phyloP scores from a whole-genome alignment of 768 basidiomycete species.

The Chiua virens region DNA sequence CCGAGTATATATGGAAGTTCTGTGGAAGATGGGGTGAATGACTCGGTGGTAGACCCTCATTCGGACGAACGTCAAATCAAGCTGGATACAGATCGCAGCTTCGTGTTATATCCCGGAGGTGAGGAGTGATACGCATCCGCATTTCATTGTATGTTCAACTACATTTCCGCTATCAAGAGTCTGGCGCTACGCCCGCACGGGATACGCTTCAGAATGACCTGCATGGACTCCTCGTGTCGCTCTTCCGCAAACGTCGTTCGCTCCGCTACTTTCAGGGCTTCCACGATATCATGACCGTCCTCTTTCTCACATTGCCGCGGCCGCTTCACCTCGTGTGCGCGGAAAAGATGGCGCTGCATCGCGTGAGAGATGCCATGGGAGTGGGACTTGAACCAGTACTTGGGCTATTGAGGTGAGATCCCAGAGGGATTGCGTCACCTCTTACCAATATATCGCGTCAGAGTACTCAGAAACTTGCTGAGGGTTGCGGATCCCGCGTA shows the following conservation, averaged over 20 bases:
- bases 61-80: slow-evolving; percentile 83
- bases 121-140: slow-evolving; percentile 23
- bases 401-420: slow-evolving; percentile 65
- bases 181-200: slow-evolving; percentile 23
- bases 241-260: slow-evolving; percentile 71
- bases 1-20: not conserved
- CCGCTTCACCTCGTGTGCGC: slow-evolving; percentile 58
- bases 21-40: not conserved
- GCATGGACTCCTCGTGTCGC: slow-evolving; percentile 66
- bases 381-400: slow-evolving; percentile 79
- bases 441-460: slow-evolving; percentile 24
- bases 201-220: slow-evolving; percentile 65
- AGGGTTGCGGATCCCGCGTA: slow-evolving; percentile 68
- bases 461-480: slow-evolving; percentile 74
- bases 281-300: slow-evolving; percentile 87
- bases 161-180: slow-evolving; percentile 15
- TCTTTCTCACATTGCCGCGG: slow-evolving; percentile 70
- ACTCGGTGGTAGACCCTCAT: slow-evolving; percentile 39
- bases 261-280: slow-evolving; percentile 91
- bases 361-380: slow-evolving; percentile 87
- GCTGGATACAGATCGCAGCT: slow-evolving; percentile 90
- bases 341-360: slow-evolving; percentile 33
- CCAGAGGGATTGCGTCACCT: not conserved
- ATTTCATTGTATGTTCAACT: slow-evolving; percentile 10
- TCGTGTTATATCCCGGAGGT: slow-evolving; percentile 92